These are phyloP conservation scores for Phlebiopsis gigantea DNA, from an alignment of 768 basidiomycete species.

Conservation along the genomic window DNA sequence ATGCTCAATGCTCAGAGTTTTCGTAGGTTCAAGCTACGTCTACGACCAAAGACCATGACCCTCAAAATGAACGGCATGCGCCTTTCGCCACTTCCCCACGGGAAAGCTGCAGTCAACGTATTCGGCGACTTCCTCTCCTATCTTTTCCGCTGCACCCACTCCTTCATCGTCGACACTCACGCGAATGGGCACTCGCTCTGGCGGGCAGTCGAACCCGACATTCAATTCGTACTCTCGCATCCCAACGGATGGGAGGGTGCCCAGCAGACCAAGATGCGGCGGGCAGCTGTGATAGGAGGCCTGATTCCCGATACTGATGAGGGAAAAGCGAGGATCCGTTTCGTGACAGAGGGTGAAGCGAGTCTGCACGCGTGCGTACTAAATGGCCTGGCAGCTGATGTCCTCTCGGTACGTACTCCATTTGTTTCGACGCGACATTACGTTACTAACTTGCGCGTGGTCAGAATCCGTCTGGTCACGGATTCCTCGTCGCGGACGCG, in stretches of 20 bases:
- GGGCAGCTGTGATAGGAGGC: slow-evolving; percentile 66
- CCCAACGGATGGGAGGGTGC: slow-evolving; percentile 83
- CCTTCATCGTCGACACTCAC: slow-evolving; percentile 77
- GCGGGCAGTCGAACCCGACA: slow-evolving; percentile 62
- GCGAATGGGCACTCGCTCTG: slow-evolving; percentile 68
- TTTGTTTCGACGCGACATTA: background rate
- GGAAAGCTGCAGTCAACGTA: slow-evolving; percentile 65
- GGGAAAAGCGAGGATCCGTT: slow-evolving; percentile 67
- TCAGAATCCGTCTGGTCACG: slow-evolving; percentile 68
- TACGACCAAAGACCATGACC: slow-evolving; percentile 73
- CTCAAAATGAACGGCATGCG: slow-evolving; percentile 84
- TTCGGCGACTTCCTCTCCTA: slow-evolving; percentile 79
- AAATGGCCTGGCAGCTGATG: slow-evolving; percentile 72
- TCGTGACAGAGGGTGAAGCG: slow-evolving; percentile 82
- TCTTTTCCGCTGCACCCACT: slow-evolving; percentile 67
- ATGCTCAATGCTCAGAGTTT: background rate
- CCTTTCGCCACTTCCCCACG: slow-evolving; percentile 58
- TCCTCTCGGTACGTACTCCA: slow-evolving; percentile 52
- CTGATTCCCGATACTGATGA: slow-evolving; percentile 71
- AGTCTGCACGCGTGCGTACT: slow-evolving; percentile 78
- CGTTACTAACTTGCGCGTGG: background rate
- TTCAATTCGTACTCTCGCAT: slow-evolving; percentile 73
- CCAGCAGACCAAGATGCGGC: slow-evolving; percentile 73
- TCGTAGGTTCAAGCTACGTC: slow-evolving; percentile 70
- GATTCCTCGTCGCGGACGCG: slow-evolving; percentile 76